Percentiles rank a stretch among this genome's conserved stretches.
phyloP scores from a whole-genome alignment of 441 rosid species.

The Dalechampia spathulata region DNA sequence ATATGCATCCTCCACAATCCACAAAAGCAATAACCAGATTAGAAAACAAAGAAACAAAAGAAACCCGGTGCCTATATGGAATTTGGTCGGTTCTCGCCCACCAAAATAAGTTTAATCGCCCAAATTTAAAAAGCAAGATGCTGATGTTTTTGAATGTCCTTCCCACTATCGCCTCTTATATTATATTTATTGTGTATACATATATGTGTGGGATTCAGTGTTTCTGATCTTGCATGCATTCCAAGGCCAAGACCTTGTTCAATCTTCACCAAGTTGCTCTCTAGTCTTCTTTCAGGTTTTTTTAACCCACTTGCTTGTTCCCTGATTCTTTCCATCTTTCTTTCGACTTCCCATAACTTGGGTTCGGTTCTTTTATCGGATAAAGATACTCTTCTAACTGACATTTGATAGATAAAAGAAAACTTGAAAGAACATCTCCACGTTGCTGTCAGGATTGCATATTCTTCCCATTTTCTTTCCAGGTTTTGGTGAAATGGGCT shows the following conservation, averaged over 20 bases:
- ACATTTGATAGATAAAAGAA: slow-evolving; percentile 17
- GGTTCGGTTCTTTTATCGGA: slow-evolving; percentile 14
- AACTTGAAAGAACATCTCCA: too few relatives aligned
- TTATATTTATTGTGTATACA: not conserved
- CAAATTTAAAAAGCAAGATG: not conserved
- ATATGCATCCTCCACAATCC: slow-evolving; percentile 39
- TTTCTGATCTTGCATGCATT: slow-evolving; percentile 26
- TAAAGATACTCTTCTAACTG: slow-evolving; percentile 7
- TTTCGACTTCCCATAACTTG: slow-evolving; percentile 12
- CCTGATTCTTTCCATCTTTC: slow-evolving; percentile 1
- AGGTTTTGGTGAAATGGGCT: slow-evolving; percentile 30
- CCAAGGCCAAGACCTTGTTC: slow-evolving; percentile 19
- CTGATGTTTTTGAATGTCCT: slow-evolving; percentile 13
- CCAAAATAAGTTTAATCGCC: slow-evolving; percentile 9
- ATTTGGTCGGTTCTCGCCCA: slow-evolving; percentile 35
- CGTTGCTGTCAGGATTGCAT: slow-evolving; percentile 7
- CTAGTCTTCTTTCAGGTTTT: slow-evolving; percentile 4
- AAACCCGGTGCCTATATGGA: slow-evolving; percentile 14
- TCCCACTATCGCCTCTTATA: slow-evolving; percentile 26
- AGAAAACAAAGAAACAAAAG: slow-evolving; percentile 13
- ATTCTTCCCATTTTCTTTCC: slow-evolving; percentile 4
- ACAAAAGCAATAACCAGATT: too few relatives aligned
- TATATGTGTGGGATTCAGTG: slow-evolving; percentile 18
- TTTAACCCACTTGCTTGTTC: slow-evolving; percentile 5
- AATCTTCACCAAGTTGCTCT: slow-evolving; percentile 23